Evolutionary conservation across 2,329 filamentous ascomycete genomes (phyloP).

Genomic region (Botrytis fragariae): DNA sequence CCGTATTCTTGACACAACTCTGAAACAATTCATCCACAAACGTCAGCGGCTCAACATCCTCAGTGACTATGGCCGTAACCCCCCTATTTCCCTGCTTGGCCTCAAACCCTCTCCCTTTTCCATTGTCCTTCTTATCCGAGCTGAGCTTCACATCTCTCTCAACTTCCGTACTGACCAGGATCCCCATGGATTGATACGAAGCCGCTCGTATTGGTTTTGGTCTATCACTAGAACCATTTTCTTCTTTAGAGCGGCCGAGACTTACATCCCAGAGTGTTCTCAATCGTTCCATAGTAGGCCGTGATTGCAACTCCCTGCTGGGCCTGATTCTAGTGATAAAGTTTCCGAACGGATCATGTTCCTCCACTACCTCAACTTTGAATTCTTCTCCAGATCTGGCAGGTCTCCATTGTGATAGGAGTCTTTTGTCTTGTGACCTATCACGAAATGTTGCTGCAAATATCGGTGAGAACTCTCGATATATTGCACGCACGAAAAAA

Average conservation of each 20-base stretch:
- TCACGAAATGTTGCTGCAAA: conserved; percentile 29
- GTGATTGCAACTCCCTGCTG: not conserved
- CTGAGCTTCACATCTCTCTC: conserved; percentile 10
- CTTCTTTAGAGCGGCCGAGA: not conserved
- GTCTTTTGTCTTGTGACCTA: not conserved
- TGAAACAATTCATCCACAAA: conserved; percentile 22
- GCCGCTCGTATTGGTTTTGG: not conserved
- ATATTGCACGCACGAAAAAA: conserved; percentile 58
- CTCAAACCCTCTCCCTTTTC: not conserved
- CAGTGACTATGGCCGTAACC: conserved; percentile 4
- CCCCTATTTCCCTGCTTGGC: not conserved
- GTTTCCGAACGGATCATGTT: conserved; percentile 16
- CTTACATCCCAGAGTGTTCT: conserved; percentile 10
- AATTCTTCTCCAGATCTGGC: not conserved
- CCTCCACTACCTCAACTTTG: conserved; percentile 11
- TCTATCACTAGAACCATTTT: not conserved
- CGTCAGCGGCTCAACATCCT: conserved; percentile 18
- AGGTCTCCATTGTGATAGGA: conserved; percentile 6
- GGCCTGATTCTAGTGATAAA: conserved; percentile 4
- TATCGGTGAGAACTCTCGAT: conserved; percentile 58
- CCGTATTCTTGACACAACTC: conserved; percentile 18
- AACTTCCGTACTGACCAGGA: conserved; percentile 19
- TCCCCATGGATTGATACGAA: conserved; percentile 14
- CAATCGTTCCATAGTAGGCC: conserved; percentile 9
- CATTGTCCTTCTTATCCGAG: not conserved